These are phyloP conservation scores for Bretschneidera sinensis DNA, from an alignment of 345 rosid species.

Conservation along the genomic window DNA sequence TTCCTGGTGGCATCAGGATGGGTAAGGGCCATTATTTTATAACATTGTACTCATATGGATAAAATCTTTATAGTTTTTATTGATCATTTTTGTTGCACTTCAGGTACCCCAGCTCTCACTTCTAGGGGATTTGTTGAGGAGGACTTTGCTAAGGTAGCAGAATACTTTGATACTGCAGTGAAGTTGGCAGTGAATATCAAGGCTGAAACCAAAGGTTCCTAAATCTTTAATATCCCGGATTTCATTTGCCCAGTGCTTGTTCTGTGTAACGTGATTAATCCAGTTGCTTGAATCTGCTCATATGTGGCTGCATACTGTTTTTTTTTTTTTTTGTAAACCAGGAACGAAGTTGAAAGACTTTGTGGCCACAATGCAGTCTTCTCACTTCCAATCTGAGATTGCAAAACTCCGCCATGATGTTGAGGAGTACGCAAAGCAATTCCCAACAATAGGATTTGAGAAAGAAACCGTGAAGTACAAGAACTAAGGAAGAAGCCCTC, in stretches of 20 bases:
- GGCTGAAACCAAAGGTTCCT: slow-evolving; percentile 72
- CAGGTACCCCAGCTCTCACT: slow-evolving; percentile 96
- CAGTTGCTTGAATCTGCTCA: slow-evolving; percentile 10
- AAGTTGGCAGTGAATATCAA: slow-evolving; percentile 66
- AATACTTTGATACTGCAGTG: slow-evolving; percentile 74
- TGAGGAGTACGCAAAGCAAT: slow-evolving; percentile 90
- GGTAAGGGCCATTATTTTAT: slow-evolving; percentile 40
- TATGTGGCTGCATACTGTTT: slow-evolving; percentile 8
- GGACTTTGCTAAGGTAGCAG: slow-evolving; percentile 84
- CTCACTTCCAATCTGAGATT: slow-evolving; percentile 65
- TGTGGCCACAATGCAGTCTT: slow-evolving; percentile 49
- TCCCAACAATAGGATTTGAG: slow-evolving; percentile 92
- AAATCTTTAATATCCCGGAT: slow-evolving; percentile 1
- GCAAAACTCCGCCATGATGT: slow-evolving; percentile 63
- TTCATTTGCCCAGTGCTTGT: background rate
- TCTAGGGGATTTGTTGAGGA: slow-evolving; percentile 88
- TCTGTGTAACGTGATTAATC: background rate
- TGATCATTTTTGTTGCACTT: slow-evolving; percentile 3
- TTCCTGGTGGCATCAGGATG: slow-evolving; percentile 99
- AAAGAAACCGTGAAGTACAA: slow-evolving; percentile 97
- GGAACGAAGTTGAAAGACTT: slow-evolving; percentile 96
- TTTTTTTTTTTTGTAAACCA: slow-evolving; percentile 27
- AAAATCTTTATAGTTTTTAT: too few species aligned
- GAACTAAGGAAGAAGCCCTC: slow-evolving; percentile 37
- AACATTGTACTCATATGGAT: background rate